These are phyloP conservation scores for Casuarina glauca DNA, from an alignment of 306 rosid genomes.

Conservation along the genomic window DNA sequence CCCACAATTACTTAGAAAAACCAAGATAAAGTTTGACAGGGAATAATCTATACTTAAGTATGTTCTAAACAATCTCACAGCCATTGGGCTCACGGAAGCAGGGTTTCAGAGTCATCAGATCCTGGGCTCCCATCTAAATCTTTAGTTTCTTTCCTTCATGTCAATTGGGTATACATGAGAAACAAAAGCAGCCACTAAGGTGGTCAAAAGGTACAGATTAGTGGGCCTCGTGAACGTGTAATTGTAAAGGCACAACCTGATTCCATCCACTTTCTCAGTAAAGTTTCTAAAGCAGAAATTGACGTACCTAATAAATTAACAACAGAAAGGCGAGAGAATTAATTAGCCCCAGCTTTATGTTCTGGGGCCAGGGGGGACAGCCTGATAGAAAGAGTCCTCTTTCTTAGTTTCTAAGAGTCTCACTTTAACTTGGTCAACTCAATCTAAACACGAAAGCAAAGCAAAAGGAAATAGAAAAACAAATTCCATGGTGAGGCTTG, in stretches of 20 bases:
- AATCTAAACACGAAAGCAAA: constrained; percentile 35
- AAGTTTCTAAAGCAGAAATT: not conserved
- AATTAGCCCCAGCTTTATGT: not conserved
- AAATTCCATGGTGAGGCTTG: constrained; percentile 38
- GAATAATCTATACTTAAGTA: not conserved
- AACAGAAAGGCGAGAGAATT: not conserved
- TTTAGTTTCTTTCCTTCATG: not conserved
- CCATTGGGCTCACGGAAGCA: not conserved
- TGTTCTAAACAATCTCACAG: not conserved
- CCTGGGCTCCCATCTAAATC: not conserved
- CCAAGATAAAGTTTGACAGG: not conserved
- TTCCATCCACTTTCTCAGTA: constrained; percentile 28
- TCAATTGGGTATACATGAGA: not conserved
- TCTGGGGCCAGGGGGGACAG: not conserved
- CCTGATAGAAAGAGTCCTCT: not conserved
- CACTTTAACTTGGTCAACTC: constrained; percentile 31
- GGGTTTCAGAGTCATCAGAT: not conserved
- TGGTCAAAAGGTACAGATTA: constrained; percentile 17
- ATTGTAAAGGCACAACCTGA: constrained; percentile 26
- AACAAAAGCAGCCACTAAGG: constrained; percentile 34
- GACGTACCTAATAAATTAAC: not conserved
- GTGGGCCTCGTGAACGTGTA: no score
- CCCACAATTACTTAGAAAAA: no score
- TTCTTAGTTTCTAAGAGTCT: constrained; percentile 10
- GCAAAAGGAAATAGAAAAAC: constrained; percentile 25